phyloP scores from a whole-genome alignment of 1,284 basidiomycete species.

The Sphaerobolus stellatus region DNA sequence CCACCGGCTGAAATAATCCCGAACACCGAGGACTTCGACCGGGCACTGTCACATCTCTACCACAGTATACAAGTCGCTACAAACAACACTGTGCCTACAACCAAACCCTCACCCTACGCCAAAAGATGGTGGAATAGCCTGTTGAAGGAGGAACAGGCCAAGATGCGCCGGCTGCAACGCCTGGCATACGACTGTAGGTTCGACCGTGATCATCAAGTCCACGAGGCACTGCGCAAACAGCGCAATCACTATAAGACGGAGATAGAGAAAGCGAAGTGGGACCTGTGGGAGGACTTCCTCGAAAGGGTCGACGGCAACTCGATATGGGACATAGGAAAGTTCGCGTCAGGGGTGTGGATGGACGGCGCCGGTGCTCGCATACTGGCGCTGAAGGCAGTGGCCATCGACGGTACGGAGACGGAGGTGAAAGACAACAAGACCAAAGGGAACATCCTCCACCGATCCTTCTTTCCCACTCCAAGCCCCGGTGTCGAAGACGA shows the following conservation, averaged over 20 bases:
- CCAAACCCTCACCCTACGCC: slow-evolving; percentile 21
- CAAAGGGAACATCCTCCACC: slow-evolving; percentile 44
- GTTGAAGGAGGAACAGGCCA: slow-evolving; percentile 17
- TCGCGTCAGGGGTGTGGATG: too few relatives aligned
- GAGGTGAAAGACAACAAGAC: slow-evolving; percentile 36
- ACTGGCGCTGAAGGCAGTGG: slow-evolving; percentile 17
- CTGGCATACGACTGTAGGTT: slow-evolving; percentile 11
- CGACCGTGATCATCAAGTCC: slow-evolving; percentile 22
- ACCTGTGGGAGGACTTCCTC: slow-evolving; percentile 33
- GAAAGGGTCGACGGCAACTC: slow-evolving; percentile 21
- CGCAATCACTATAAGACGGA: slow-evolving; percentile 16
- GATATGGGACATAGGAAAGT: too few relatives aligned
- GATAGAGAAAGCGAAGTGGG: slow-evolving; percentile 22
- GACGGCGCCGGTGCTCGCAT: slow-evolving; percentile 28
- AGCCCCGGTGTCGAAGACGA: not conserved
- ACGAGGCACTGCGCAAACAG: slow-evolving; percentile 24
- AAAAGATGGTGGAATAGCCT: slow-evolving; percentile 29
- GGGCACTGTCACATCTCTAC: slow-evolving; percentile 10
- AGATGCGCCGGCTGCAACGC: slow-evolving; percentile 21
- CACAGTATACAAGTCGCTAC: slow-evolving; percentile 16
- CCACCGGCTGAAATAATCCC: not conserved
- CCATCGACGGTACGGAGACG: too few relatives aligned
- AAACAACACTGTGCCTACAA: slow-evolving; percentile 23
- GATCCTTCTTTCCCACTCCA: slow-evolving; percentile 31
- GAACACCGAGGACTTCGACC: slow-evolving; percentile 13